phyloP scores from a whole-genome alignment of 73 alveolate genomes.

The Halteria grandinella region DNA sequence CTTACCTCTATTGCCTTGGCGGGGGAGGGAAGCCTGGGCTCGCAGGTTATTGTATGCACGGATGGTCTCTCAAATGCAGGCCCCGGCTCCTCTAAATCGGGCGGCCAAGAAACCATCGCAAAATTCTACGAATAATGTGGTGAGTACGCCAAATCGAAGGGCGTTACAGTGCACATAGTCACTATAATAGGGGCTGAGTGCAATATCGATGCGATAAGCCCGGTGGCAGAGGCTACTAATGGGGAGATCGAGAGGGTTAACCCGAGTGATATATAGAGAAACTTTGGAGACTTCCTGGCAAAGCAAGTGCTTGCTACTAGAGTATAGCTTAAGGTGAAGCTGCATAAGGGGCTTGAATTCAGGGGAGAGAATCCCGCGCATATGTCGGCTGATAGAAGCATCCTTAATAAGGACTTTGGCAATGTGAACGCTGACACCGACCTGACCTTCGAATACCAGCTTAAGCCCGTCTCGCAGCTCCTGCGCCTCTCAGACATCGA shows the following conservation, averaged over 20 bases:
- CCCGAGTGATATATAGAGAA: constrained; percentile 80
- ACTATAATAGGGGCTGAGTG: constrained; percentile 94
- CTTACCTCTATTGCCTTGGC: not conserved
- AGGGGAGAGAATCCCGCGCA: constrained; percentile 82
- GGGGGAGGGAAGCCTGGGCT: not conserved
- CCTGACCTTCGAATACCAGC: constrained; percentile 88
- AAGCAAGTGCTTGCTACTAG: constrained; percentile 88
- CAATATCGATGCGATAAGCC: constrained; percentile 77
- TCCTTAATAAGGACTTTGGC: constrained; percentile 77
- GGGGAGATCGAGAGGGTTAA: constrained; percentile 90
- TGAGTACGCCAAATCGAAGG: constrained; percentile 81
- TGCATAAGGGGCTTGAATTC: constrained; percentile 85
- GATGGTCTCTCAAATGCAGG: constrained; percentile 98
- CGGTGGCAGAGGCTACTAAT: constrained; percentile 86
- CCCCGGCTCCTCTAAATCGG: constrained; percentile 79
- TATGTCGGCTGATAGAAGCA: constrained; percentile 61
- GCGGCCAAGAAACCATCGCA: constrained; percentile 26
- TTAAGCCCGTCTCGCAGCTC: constrained; percentile 71
- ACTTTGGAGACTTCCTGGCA: constrained; percentile 83
- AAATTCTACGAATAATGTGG: constrained; percentile 86
- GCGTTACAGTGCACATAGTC: constrained; percentile 82
- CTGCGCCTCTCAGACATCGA: constrained; percentile 63
- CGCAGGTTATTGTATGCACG: constrained; percentile 88
- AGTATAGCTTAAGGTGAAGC: constrained; percentile 74
- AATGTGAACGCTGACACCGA: constrained; percentile 85